Conservation (phyloP, 2,329 filamentous ascomycete species). For the Ilyonectria robusta region DNA sequence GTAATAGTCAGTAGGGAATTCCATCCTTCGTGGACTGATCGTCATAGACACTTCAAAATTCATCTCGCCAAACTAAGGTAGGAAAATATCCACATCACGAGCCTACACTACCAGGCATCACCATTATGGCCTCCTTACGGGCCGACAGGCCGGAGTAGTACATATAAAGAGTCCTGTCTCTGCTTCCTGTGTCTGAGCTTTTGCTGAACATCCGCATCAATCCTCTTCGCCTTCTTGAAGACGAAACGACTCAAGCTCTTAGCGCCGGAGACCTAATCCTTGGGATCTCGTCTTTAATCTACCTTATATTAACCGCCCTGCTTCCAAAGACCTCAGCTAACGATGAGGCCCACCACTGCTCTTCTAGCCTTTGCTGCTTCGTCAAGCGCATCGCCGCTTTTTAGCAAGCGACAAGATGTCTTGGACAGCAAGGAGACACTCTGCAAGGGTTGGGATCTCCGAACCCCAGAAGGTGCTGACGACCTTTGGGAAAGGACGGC, state of each 20-base stretch:
- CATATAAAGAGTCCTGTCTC: background rate
- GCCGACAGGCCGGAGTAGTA: background rate
- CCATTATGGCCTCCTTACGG: background rate
- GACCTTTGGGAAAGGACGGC: slow-evolving; percentile 9
- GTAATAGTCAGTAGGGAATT: background rate
- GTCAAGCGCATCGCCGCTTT: background rate
- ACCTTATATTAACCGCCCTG: background rate
- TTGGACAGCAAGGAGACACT: background rate
- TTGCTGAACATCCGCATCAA: background rate
- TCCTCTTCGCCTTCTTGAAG: background rate
- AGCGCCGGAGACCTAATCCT: background rate
- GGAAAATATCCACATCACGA: background rate
- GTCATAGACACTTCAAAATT: background rate
- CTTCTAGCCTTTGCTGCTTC: background rate
- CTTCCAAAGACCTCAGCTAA: background rate
- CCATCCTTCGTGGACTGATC: background rate
- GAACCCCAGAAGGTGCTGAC: slow-evolving; percentile 10
- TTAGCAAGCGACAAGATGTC: background rate
- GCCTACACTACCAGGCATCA: background rate
- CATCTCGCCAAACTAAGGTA: background rate
- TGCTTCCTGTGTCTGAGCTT: background rate
- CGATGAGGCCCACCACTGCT: background rate
- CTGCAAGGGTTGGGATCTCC: background rate
- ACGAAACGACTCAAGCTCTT: background rate
- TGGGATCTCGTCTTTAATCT: background rate